Conservation (phyloP, 305 asterid species). For the Rubia peregrina region DNA sequence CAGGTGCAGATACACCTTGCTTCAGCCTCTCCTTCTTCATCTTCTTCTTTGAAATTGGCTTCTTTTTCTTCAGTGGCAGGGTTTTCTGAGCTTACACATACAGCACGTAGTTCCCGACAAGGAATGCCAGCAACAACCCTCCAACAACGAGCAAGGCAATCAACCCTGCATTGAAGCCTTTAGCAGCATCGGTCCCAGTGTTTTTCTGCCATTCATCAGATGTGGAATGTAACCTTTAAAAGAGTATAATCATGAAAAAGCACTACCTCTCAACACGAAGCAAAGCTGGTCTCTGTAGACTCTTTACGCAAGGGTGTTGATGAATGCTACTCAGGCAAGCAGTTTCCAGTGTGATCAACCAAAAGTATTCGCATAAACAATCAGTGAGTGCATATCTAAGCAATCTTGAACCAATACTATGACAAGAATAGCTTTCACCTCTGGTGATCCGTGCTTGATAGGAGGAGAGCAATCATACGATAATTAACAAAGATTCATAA, state of each 20-base stretch:
- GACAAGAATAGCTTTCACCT: not conserved
- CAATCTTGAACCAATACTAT: not conserved
- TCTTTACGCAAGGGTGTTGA: not conserved
- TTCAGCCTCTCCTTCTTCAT: conserved; percentile 90
- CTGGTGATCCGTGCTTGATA: not conserved
- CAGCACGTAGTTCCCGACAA: conserved; percentile 69
- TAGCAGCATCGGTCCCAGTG: conserved; percentile 22
- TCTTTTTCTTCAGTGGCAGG: conserved; percentile 88
- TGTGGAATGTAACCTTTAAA: conserved; percentile 3
- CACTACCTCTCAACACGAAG: not conserved
- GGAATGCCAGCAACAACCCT: conserved; percentile 62
- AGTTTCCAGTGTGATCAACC: not conserved
- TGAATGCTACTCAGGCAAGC: not conserved
- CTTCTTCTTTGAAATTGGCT: conserved; percentile 96
- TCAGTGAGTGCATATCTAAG: not conserved
- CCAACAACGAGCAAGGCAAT: conserved; percentile 72
- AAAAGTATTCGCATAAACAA: not conserved
- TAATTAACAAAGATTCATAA: not conserved
- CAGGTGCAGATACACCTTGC: conserved; percentile 90
- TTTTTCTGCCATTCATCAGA: conserved; percentile 40
- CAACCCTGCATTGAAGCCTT: conserved; percentile 86
- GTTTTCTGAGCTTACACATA: conserved; percentile 73
- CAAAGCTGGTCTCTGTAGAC: not conserved
- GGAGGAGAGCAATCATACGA: not conserved
- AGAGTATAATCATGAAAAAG: not conserved